phyloP scores from a whole-genome alignment of 148 eudicot species.

The Spergularia marina region DNA sequence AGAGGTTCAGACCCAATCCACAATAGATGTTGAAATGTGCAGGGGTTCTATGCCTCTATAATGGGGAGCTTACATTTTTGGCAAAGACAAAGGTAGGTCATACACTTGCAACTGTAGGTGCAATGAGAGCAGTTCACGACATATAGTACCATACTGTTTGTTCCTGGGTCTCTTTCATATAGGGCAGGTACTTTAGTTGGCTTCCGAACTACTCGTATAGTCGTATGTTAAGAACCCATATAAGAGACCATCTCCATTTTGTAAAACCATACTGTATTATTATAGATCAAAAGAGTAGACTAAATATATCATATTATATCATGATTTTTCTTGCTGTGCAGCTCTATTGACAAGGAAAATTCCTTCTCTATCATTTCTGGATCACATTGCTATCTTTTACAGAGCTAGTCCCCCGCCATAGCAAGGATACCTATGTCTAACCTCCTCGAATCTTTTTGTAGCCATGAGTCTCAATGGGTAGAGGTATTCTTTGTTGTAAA shows the following conservation, averaged over 20 bases:
- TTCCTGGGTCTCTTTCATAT: constrained; percentile 1
- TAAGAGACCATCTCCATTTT: constrained; percentile 14
- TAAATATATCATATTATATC: neutral
- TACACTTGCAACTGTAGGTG: constrained; percentile 23
- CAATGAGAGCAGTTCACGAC: constrained; percentile 5
- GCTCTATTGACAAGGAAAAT: neutral
- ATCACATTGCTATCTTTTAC: neutral
- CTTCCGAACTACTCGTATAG: neutral
- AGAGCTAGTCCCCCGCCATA: neutral
- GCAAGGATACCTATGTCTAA: neutral
- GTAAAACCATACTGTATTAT: constrained; percentile 21
- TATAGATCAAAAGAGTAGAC: neutral
- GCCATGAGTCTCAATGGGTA: too few species aligned
- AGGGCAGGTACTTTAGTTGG: constrained; percentile 11
- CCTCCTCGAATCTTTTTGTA: neutral
- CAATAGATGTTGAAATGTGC: constrained; percentile 45
- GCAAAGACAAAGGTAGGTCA: constrained; percentile 28
- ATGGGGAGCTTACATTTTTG: constrained; percentile 25
- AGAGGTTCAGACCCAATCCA: constrained; percentile 87
- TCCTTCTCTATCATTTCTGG: too few species aligned
- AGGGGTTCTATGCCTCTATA: constrained; percentile 7
- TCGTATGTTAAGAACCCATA: neutral
- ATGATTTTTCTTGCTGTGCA: constrained; percentile 1
- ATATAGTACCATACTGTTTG: neutral
- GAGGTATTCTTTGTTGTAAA: too few species aligned